phyloP scores from a whole-genome alignment of 192 early-diverging fungal species.

The Rhizoclosmatium globosum region DNA sequence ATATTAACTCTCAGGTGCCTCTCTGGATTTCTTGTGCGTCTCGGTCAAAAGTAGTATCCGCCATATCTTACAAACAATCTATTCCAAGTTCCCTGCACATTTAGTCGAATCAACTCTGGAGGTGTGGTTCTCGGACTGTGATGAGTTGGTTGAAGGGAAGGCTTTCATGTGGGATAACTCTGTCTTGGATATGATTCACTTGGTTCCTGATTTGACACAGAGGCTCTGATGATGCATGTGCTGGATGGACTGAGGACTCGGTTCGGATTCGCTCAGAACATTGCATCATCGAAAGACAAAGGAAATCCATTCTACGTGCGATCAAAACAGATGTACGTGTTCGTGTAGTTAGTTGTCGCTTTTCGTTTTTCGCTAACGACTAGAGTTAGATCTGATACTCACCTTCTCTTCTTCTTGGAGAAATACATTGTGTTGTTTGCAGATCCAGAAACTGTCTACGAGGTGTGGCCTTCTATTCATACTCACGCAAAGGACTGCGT shows the following conservation, averaged over 20 bases:
- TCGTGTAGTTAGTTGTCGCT: too few species aligned
- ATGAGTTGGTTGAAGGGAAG: too few species aligned
- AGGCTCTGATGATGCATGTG: too few species aligned
- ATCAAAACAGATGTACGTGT: too few species aligned
- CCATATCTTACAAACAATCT: slow-evolving; percentile 61
- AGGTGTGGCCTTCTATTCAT: slow-evolving; percentile 70
- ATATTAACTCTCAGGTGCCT: slow-evolving; percentile 17
- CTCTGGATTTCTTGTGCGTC: slow-evolving; percentile 54
- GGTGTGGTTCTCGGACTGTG: slow-evolving; percentile 65
- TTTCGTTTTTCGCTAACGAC: slow-evolving; percentile 18
- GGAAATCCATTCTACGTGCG: too few species aligned
- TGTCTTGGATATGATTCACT: too few species aligned
- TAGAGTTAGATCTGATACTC: slow-evolving; percentile 72
- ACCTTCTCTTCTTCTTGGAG: slow-evolving; percentile 70
- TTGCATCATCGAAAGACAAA: slow-evolving; percentile 1
- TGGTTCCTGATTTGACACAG: too few species aligned
- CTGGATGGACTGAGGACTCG: too few species aligned
- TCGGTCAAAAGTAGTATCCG: slow-evolving; percentile 57
- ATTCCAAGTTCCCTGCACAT: slow-evolving; percentile 61
- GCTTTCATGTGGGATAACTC: too few species aligned
- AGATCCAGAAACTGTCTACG: slow-evolving; percentile 54
- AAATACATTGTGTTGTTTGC: slow-evolving; percentile 61
- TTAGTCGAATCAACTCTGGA: slow-evolving; percentile 71
- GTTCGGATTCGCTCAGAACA: slow-evolving; percentile 24
- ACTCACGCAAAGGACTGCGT: too few species aligned